phyloP scores from a whole-genome alignment of 2,329 filamentous ascomycete species.

The Cladosporium sphaerospermum region DNA sequence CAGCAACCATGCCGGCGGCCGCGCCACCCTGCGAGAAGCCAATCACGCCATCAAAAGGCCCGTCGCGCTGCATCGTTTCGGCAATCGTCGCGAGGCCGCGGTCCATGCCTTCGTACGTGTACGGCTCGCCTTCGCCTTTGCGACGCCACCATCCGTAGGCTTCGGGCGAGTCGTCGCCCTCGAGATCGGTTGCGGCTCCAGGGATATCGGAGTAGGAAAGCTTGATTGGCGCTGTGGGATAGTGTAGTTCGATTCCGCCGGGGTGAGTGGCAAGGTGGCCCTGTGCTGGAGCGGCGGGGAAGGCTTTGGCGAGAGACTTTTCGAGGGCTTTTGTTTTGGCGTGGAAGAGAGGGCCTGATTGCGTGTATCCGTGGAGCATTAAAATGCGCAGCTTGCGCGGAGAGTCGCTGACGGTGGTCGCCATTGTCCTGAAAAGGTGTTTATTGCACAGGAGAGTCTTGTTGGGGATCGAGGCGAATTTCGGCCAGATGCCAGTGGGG shows the following conservation, averaged over 20 bases:
- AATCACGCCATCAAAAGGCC: slow-evolving; percentile 68
- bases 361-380: slow-evolving; percentile 69
- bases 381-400: slow-evolving; percentile 38
- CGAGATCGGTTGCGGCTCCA: slow-evolving; percentile 50
- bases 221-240: slow-evolving; percentile 41
- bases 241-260: slow-evolving; percentile 40
- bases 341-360: slow-evolving; percentile 79
- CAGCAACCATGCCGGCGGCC: slow-evolving; percentile 64
- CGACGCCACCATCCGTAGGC: slow-evolving; percentile 79
- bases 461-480: neutral
- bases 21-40: slow-evolving; percentile 80
- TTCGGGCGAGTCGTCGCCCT: slow-evolving; percentile 40
- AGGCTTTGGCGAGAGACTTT: slow-evolving; percentile 70
- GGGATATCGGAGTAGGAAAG: slow-evolving; percentile 43
- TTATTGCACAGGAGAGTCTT: neutral
- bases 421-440: slow-evolving; percentile 7
- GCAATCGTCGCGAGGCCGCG: slow-evolving; percentile 61
- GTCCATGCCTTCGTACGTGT: slow-evolving; percentile 61
- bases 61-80: slow-evolving; percentile 53
- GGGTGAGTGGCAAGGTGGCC: slow-evolving; percentile 29
- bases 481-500: neutral
- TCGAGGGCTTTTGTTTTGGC: slow-evolving; percentile 83
- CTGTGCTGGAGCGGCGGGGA: slow-evolving; percentile 54
- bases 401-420: neutral
- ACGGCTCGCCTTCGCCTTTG: slow-evolving; percentile 53